phyloP scores from a whole-genome alignment of 306 rosid species.

The Luffa aegyptiaca region DNA sequence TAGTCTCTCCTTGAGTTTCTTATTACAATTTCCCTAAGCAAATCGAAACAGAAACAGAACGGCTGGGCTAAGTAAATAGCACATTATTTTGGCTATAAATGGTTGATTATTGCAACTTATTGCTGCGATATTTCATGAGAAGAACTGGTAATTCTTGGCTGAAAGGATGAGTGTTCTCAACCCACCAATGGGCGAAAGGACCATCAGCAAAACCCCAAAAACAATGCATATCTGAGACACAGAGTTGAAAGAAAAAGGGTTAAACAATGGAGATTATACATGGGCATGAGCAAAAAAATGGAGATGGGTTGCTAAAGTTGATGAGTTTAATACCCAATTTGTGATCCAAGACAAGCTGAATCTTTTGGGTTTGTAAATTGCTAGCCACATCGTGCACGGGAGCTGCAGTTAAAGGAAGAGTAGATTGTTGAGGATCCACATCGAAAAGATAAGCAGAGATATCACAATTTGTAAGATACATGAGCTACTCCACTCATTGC shows the following conservation, averaged over 20 bases:
- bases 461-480: too few relatives aligned
- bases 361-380: constrained; percentile 41
- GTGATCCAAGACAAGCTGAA: constrained; percentile 51
- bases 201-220: constrained; percentile 53
- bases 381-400: constrained; percentile 80
- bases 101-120: not conserved
- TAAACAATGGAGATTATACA: too few relatives aligned
- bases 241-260: not conserved
- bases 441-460: too few relatives aligned
- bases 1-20: not conserved
- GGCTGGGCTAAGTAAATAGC: not conserved
- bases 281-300: too few relatives aligned
- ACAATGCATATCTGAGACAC: constrained; percentile 48
- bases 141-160: constrained; percentile 47
- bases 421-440: too few relatives aligned
- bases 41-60: not conserved
- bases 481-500: too few relatives aligned
- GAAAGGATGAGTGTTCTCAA: constrained; percentile 44
- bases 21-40: not conserved
- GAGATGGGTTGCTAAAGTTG: not conserved
- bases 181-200: constrained; percentile 65
- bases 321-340: constrained; percentile 45
- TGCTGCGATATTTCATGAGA: constrained; percentile 29
- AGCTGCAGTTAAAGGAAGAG: constrained; percentile 33
- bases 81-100: not conserved